Evolutionary conservation across 352 stramenopile genomes (phyloP).

Genomic region (Globisporangium apiculatum): DNA sequence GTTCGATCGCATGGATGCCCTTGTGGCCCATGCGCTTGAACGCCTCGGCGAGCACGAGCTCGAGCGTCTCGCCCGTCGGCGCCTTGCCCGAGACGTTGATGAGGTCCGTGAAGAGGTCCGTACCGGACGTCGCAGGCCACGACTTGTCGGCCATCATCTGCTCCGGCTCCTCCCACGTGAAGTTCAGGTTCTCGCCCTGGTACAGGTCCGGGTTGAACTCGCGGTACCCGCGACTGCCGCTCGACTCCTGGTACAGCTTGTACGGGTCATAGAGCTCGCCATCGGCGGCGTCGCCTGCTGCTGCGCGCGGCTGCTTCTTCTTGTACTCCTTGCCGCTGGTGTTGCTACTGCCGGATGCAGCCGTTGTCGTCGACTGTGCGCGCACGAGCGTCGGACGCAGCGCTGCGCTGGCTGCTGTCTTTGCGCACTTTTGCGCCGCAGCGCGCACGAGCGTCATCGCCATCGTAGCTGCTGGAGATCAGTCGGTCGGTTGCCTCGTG

Average conservation of each 20-base stretch:
- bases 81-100: conserved; percentile 64
- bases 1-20: conserved; percentile 55
- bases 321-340: conserved; percentile 9
- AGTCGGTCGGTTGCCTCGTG: too few species aligned
- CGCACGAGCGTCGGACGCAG: conserved; percentile 9
- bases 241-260: conserved; percentile 71
- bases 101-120: conserved; percentile 76
- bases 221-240: conserved; percentile 58
- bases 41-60: conserved; percentile 60
- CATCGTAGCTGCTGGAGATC: conserved; percentile 13
- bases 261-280: conserved; percentile 72
- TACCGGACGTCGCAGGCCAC: conserved; percentile 71
- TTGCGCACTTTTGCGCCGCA: conserved; percentile 19
- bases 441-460: conserved; percentile 36
- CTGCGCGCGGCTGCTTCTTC: conserved; percentile 12
- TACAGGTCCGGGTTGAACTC: conserved; percentile 74
- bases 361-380: conserved; percentile 7
- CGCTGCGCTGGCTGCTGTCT: conserved; percentile 15
- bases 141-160: conserved; percentile 87
- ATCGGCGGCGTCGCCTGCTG: conserved; percentile 5
- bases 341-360: neutral
- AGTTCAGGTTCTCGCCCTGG: conserved; percentile 40
- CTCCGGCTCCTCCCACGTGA: conserved; percentile 66
- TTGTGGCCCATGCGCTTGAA: conserved; percentile 77
- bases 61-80: conserved; percentile 50